Evolutionary conservation across 441 rosid species (phyloP), one percentile per base, ranked within the genome.

Genomic region (Adansonia madagascariensis): DNA sequence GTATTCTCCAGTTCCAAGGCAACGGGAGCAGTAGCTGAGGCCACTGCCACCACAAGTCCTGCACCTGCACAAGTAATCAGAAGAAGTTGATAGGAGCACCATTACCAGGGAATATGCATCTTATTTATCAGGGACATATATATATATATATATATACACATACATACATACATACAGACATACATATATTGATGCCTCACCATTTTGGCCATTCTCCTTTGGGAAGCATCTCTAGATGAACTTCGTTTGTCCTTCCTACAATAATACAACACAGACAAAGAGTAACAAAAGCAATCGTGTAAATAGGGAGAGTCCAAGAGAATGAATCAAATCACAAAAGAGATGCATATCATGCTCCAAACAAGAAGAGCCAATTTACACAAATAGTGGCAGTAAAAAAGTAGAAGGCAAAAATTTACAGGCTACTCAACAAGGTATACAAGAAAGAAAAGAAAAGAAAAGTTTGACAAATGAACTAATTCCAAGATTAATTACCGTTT

Each of bases 181-280:
- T 20, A 62, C 12, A 6, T 31, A 15, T 12, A 24, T 60, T 60
- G 43, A 12, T 70, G 11, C 67, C 87, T 83, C 84, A 91, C 97
- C 97, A 94, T 90, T 85, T 91, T 49, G 96, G 97, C 96, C 98
- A 90, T 77, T 87, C 92, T 79, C 98, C 96, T 85, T 39, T 85
- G 0, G 98, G 95, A 84, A 94, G 96, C 91, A 89, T 86, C 35
- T 82, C 81, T 62, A 85, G 46, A 74, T 88, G 83, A 65, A 84
- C 83, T 43, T 57, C 65, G 78, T 88, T 90, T 55, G 87, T 92
- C 86, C 98, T 86, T 55, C 97, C 98, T 94, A 71, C 31, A 78
- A 75, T 18, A 75, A 41, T 18, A 57, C 3, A 59, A 67, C 11
- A 65, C 31, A 65, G 46, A 9, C 35, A 31, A 55, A 9, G 41